These are phyloP conservation scores for Kodamaea lidongshanica DNA, from an alignment of 805 yeast genomes.

Conservation along the genomic window DNA sequence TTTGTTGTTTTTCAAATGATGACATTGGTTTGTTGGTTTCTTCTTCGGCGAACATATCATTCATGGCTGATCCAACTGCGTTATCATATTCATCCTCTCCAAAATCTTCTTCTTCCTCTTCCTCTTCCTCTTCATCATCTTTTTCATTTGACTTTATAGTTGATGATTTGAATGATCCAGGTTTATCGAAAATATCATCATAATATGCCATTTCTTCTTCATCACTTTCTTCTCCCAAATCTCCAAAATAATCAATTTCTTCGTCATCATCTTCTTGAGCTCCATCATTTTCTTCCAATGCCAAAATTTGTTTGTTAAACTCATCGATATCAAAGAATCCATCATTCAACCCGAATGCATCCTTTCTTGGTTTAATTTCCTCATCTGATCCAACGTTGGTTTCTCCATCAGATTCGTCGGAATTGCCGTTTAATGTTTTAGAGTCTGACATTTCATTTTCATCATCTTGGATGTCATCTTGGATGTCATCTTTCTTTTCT, in stretches of 20 bases:
- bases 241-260: constrained; percentile 38
- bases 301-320: constrained; percentile 70
- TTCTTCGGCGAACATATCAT: constrained; percentile 52
- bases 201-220: constrained; percentile 46
- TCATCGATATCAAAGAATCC: constrained; percentile 80
- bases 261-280: constrained; percentile 38
- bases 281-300: constrained; percentile 46
- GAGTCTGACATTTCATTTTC: constrained; percentile 13
- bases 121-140: constrained; percentile 34
- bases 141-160: constrained; percentile 12
- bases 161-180: constrained; percentile 21
- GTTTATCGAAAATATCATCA: constrained; percentile 60
- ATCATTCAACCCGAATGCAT: constrained; percentile 68
- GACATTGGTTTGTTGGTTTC: constrained; percentile 39
- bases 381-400: constrained; percentile 9
- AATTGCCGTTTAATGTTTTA: constrained; percentile 16
- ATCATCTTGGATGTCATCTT: constrained; percentile 3
- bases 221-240: constrained; percentile 40
- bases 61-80: constrained; percentile 55
- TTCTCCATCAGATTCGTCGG: constrained; percentile 20
- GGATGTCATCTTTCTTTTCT: constrained; percentile 15
- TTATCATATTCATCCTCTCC: constrained; percentile 57
- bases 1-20: constrained; percentile 78
- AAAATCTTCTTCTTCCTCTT: constrained; percentile 24
- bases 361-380: constrained; percentile 23